These are phyloP conservation scores for Syzygium oleosum DNA, from an alignment of 345 rosid genomes.

Conservation along the genomic window DNA sequence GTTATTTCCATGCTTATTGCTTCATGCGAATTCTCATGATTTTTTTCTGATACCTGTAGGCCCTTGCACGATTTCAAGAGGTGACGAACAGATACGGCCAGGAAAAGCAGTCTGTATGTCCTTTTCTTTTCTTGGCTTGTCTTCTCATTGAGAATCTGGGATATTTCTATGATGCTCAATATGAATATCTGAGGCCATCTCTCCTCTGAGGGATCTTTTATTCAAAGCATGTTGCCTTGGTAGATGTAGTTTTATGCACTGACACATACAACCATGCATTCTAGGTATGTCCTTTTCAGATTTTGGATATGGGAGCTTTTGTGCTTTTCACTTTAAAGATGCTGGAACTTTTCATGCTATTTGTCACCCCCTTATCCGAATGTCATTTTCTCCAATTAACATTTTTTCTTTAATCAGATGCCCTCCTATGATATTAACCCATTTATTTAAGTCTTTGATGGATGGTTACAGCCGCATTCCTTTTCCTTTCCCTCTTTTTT, in stretches of 20 bases:
- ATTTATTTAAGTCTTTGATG: not conserved
- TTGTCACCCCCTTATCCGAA: not conserved
- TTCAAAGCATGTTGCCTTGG: not conserved
- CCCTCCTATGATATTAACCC: not conserved
- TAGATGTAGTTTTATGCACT: not conserved
- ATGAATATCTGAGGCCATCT: not conserved
- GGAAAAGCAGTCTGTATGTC: conserved; percentile 87
- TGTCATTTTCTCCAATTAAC: not conserved
- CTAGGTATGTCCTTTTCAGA: not conserved
- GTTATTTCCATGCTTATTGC: not conserved
- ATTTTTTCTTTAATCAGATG: not conserved
- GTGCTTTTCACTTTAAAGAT: not conserved
- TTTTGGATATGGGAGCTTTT: not conserved
- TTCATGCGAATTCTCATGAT: not conserved
- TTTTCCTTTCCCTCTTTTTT: not conserved
- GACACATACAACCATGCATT: not conserved
- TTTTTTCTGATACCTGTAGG: conserved; percentile 40
- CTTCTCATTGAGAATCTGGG: not conserved
- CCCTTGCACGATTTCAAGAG: conserved; percentile 93
- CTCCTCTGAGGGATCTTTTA: not conserved
- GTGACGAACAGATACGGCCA: conserved; percentile 80
- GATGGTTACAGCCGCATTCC: not conserved
- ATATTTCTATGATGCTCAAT: not conserved
- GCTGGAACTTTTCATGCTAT: not conserved
- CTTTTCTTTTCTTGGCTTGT: not conserved